Base-by-base conservation (phyloP, 2,329 filamentous ascomycete species). In the Phyllachora maydis region DNA sequence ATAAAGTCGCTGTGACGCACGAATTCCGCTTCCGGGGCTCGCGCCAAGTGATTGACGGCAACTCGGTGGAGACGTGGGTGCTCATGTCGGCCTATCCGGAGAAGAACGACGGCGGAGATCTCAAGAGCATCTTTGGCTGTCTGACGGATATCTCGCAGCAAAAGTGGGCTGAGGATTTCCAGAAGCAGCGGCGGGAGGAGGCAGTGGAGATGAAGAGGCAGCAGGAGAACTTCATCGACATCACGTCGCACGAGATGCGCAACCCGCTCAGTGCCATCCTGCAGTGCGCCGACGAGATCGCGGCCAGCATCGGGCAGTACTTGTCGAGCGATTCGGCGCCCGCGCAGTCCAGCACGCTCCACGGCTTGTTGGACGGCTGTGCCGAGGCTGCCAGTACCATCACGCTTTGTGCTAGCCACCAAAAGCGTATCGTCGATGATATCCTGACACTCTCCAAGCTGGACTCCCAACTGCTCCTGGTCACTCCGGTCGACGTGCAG, bases 121-220 rank as follows among this genome's bases (percentile, higher is more conserved):
- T 82, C 24, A 78, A 78, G 47, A 67, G 70, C 30, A 71, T 82
- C 3, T 82, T 83, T 35, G 76, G 75, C 24, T 76, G 70, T 38
- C 72, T 90, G 24, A 85, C 78, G 0, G 78, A 90, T 38, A 90
- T 91, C 32, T 81, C 74, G 11, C 65, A 75, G 25, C 77, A 88
- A 41, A 91, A 90, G 42, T 73, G 72, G 56, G 78, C 79, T 1
- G 79, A 90, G 43, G 69, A 72, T 22, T 67, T 81, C 16, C 77
- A 90, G 43, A 78, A 65, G 35, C 61, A 70, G 21, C 68, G 77
- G 28, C 73, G 77, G 37, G 66, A 83, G 37, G 78, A 88, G 41
- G 81, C 78, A 0, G 65, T 83, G 3, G 74, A 85, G 40, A 57
- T 82, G 30, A 88, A 88, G 43, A 57, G 66, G 13, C 68, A 75